These are phyloP conservation scores for Catharanthus roseus DNA, from an alignment of 257 asterid species.

Conservation along the genomic window DNA sequence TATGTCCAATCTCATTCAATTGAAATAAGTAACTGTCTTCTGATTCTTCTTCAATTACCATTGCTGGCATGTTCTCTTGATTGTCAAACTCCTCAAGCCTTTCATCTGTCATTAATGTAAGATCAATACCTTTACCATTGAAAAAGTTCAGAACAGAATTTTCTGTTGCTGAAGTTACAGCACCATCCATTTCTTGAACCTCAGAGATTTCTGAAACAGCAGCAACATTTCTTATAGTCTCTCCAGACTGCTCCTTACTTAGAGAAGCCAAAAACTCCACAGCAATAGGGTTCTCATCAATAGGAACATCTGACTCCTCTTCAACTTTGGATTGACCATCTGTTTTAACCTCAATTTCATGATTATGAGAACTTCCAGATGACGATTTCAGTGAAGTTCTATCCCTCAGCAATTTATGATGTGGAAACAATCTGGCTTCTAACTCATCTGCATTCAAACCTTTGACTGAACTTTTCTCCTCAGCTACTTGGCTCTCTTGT, in stretches of 20 bases:
- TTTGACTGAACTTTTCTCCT: constrained; percentile 36
- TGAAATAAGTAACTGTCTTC: constrained; percentile 39
- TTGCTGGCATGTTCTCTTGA: constrained; percentile 42
- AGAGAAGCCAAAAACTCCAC: constrained; percentile 42
- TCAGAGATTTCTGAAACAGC: constrained; percentile 25
- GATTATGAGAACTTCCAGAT: constrained; percentile 14
- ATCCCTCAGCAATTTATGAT: constrained; percentile 63
- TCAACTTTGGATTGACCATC: constrained; percentile 20
- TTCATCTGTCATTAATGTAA: constrained; percentile 53
- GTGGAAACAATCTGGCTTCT: constrained; percentile 71
- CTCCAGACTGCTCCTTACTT: constrained; percentile 26
- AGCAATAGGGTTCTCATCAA: constrained; percentile 39
- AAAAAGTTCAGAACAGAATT: constrained; percentile 23
- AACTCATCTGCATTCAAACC: constrained; percentile 54
- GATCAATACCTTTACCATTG: constrained; percentile 26
- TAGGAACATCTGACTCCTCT: constrained; percentile 24
- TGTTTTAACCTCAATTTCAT: constrained; percentile 17
- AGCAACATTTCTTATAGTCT: constrained; percentile 7
- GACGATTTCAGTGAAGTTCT: constrained; percentile 43
- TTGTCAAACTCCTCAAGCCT: constrained; percentile 57
- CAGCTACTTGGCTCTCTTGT: constrained; percentile 19
- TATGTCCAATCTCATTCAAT: constrained; percentile 54
- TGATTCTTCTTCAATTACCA: constrained; percentile 47
- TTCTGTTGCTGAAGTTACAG: constrained; percentile 21
- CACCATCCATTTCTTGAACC: constrained; percentile 49